Base-by-base conservation (phyloP, 2,329 filamentous ascomycete genomes). In the Cladosporium sphaerospermum region DNA sequence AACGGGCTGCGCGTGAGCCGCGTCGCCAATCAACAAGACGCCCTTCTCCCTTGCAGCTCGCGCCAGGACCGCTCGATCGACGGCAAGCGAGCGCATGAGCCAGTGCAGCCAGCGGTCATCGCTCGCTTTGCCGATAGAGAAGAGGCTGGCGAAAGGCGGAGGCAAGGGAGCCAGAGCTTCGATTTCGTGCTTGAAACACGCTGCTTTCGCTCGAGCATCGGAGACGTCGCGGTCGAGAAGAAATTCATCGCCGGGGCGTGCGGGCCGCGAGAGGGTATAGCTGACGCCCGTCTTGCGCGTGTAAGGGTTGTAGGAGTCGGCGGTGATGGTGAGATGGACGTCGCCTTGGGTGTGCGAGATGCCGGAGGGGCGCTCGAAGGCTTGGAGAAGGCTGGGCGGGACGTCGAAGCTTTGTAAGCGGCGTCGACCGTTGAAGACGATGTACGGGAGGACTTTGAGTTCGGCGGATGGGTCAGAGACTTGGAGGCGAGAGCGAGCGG, bases 241-340 rank as follows among this genome's bases (percentile, higher is more conserved):
- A 3, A 61, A 54, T 54, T 75, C 71, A 3, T 56, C 45, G 2
- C 47, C 33, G 1, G 61, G 54, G 3, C 51, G 53, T 5, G 65
- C 62, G 9, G 67, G 62, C 0, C 72, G 66, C 2, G 72, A 74
- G 52, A 69, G 73, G 0, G 64, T 69, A 59, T 71, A 74, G 57
- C 66, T 72, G 13, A 74, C 54, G 42, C 62, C 66, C 13, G 69
- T 62, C 3, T 53, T 42, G 6, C 63, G 59, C 2, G 56, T 52
- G 8, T 33, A 54, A 14, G 59, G 52, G 1, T 68, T 62, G 1
- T 36, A 40, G 11, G 41, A 54, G 4, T 55, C 54, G 3, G 61
- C 55, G 47, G 65, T 66, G 43, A 72, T 54, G n/a, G 64, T 64
- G 39, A 72, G 59, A 10, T 69, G 39, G 1, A 67, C 53, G 16